phyloP scores from a whole-genome alignment of 1,284 basidiomycete species.

The Apiotrichum laibachii region DNA sequence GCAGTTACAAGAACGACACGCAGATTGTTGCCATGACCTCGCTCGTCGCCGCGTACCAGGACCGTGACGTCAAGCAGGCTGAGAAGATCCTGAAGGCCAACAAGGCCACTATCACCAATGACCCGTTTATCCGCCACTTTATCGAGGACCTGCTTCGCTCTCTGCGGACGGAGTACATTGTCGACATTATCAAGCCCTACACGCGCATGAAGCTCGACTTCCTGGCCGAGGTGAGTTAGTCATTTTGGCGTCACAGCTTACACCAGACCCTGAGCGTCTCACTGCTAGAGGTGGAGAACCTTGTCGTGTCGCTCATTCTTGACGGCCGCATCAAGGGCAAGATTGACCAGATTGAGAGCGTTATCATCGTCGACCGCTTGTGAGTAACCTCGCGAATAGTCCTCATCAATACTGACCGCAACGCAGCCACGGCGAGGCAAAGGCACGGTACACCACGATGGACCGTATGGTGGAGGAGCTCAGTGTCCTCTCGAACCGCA shows the following conservation, averaged over 20 bases:
- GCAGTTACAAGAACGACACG: conserved; percentile 89
- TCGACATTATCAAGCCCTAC: conserved; percentile 96
- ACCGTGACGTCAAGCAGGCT: conserved; percentile 89
- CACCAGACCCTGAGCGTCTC: conserved; percentile 97
- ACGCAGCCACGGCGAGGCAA: conserved; percentile 72
- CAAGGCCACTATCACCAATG: conserved; percentile 88
- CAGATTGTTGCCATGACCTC: conserved; percentile 98
- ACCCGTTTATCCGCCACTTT: conserved; percentile 86
- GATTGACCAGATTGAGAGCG: conserved; percentile 92
- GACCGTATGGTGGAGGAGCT: conserved; percentile 76
- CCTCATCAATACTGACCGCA: background rate
- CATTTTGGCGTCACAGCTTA: conserved; percentile 44
- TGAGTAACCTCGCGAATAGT: conserved; percentile 49
- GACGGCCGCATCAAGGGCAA: conserved; percentile 92
- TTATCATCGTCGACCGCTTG: conserved; percentile 85
- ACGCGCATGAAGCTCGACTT: conserved; percentile 86
- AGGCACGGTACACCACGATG: conserved; percentile 76
- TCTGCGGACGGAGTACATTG: conserved; percentile 90
- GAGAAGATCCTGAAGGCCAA: conserved; percentile 96
- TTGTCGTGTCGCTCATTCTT: conserved; percentile 87
- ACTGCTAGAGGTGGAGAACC: conserved; percentile 81
- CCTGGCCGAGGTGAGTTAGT: conserved; percentile 69
- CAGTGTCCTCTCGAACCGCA: conserved; percentile 48
- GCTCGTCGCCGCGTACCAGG: conserved; percentile 92
- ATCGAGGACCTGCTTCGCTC: conserved; percentile 93